These are phyloP conservation scores for Moniliella sp. DNA, from an alignment of 1,284 basidiomycete genomes.

Conservation along the genomic window DNA sequence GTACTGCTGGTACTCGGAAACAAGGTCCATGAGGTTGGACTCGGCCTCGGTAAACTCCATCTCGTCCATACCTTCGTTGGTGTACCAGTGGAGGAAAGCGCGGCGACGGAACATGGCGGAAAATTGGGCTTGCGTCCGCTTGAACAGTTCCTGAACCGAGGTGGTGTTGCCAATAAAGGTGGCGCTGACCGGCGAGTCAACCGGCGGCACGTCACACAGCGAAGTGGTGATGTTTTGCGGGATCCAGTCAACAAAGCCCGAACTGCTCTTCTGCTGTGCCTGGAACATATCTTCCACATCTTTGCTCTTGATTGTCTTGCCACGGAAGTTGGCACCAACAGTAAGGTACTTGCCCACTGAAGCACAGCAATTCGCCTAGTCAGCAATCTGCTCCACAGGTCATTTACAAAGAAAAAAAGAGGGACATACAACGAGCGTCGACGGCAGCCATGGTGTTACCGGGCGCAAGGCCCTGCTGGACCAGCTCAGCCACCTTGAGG, in stretches of 20 bases:
- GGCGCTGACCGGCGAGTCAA: constrained; percentile 43
- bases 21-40: constrained; percentile 55
- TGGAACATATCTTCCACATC: constrained; percentile 97
- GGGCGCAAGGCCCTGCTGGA: constrained; percentile 28
- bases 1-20: constrained; percentile 41
- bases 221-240: constrained; percentile 53
- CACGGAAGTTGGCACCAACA: constrained; percentile 35
- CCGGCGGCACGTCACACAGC: constrained; percentile 81
- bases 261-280: constrained; percentile 83
- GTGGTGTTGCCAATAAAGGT: constrained; percentile 92
- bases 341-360: constrained; percentile 38
- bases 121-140: constrained; percentile 76
- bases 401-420: background rate
- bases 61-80: constrained; percentile 68
- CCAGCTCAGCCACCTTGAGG: constrained; percentile 28
- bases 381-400: constrained; percentile 32
- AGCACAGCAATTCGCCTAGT: constrained; percentile 3
- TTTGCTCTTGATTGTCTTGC: constrained; percentile 42
- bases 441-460: constrained; percentile 46
- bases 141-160: constrained; percentile 73
- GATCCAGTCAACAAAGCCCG: constrained; percentile 98
- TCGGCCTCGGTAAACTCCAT: constrained; percentile 92
- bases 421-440: constrained; percentile 52
- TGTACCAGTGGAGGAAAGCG: constrained; percentile 93
- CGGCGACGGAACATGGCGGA: constrained; percentile 95